Evolutionary conservation across 2,329 filamentous ascomycete species (phyloP).

Genomic region (Ceratocystis colombiana): DNA sequence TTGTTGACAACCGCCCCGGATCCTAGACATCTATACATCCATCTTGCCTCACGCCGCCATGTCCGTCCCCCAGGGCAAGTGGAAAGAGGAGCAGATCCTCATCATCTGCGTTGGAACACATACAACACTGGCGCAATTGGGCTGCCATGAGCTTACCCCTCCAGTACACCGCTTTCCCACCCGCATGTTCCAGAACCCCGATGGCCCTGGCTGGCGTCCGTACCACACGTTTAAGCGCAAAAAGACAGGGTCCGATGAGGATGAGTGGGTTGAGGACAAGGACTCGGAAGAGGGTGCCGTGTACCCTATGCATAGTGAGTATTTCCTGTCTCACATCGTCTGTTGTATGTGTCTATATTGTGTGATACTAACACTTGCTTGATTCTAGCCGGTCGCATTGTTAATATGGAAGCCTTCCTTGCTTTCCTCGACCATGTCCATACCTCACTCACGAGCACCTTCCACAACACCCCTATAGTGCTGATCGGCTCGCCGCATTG

Average conservation of each 20-base stretch:
- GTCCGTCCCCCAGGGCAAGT: conserved; percentile 49
- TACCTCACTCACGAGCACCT: conserved; percentile 75
- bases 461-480: conserved; percentile 92
- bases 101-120: conserved; percentile 75
- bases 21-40: background rate
- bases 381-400: conserved; percentile 60
- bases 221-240: conserved; percentile 63
- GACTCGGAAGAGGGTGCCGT: conserved; percentile 81
- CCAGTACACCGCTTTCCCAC: conserved; percentile 79
- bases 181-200: conserved; percentile 84
- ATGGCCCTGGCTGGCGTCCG: conserved; percentile 64
- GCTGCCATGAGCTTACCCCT: conserved; percentile 81
- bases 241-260: conserved; percentile 48
- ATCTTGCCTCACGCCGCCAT: conserved; percentile 32
- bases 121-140: conserved; percentile 83
- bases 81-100: conserved; percentile 55
- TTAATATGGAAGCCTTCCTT: conserved; percentile 86
- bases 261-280: conserved; percentile 76
- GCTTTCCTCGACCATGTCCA: conserved; percentile 89
- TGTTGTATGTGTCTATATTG: no score
- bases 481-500: conserved; percentile 83
- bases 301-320: conserved; percentile 62
- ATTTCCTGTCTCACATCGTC: background rate
- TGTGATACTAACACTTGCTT: background rate
- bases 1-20: background rate